A percentile compares a stretch with the other conserved stretches of the same genome.
These are phyloP conservation scores for Phlebiopsis gigantea DNA, from an alignment of 768 basidiomycete genomes.

Conservation along the genomic window DNA sequence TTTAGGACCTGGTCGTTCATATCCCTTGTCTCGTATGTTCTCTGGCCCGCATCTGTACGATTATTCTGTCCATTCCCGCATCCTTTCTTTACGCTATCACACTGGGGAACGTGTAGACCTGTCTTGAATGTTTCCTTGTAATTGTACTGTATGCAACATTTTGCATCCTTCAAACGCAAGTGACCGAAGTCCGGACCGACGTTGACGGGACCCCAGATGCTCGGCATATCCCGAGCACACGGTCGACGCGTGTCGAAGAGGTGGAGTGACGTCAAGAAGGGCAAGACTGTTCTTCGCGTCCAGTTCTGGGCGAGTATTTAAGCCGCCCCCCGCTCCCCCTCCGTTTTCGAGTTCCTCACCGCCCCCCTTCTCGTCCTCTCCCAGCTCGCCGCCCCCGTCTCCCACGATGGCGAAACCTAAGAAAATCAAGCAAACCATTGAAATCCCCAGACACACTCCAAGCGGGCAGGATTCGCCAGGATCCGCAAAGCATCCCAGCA, in stretches of 20 bases:
- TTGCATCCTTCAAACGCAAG: background rate
- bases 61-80: background rate
- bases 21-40: background rate
- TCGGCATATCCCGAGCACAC: background rate
- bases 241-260: slow-evolving; percentile 1
- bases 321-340: background rate
- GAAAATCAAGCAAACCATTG: slow-evolving; percentile 1
- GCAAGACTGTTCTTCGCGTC: slow-evolving; percentile 1
- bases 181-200: background rate
- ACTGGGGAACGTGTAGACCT: slow-evolving; percentile 3
- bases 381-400: background rate
- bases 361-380: background rate
- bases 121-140: slow-evolving; percentile 5
- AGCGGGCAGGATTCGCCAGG: background rate
- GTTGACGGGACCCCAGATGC: background rate
- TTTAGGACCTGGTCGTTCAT: slow-evolving; percentile 22
- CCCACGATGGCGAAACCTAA: slow-evolving; percentile 1
- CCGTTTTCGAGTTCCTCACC: background rate
- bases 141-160: slow-evolving; percentile 6
- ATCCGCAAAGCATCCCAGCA: slow-evolving; percentile 24
- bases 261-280: slow-evolving; percentile 6
- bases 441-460: background rate
- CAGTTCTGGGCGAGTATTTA: slow-evolving; percentile 1
- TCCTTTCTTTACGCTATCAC: background rate
- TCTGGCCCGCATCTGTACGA: background rate